Base-by-base conservation (phyloP, 2,329 filamentous ascomycete species). In the Amauroascus niger region DNA sequence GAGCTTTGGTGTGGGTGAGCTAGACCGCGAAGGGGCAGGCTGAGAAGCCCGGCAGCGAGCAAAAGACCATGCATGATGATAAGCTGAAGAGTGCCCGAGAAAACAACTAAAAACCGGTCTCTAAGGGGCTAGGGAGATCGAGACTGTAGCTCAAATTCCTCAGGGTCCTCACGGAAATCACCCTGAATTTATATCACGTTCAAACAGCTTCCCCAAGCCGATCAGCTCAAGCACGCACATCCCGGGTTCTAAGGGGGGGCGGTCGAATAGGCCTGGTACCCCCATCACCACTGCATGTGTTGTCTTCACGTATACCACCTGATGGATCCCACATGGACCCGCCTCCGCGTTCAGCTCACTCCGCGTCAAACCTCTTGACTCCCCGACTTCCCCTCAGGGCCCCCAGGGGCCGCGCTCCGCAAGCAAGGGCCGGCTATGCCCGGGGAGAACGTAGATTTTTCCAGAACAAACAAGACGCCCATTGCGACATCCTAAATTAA, bases 11-110 rank as follows among this genome's bases (percentile, higher is more conserved):
- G 41, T 47, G 55, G 55, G 14, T 52, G 55, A 16, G 30, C 55
- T 32, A 39, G 37, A 43, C 44, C 55, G 35, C 39, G 47, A 33
- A 57, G 41, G 18, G 55, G 52, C 47, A 57, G 50, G 40, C 44
- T 52, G 20, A 49, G 50, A 20, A 53, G 46, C 41, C 52, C 47
- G 32, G 50, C 54, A 18, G 55, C 52, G 32, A 57, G 52, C 43
- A 57, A 48, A 47, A 57, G 55, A 43, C 55, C 55, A 47, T 57
- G 55, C 55, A 57, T 57, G 48, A 43, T 57, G 47, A 47, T 30
- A 32, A 45, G 41, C 50, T 9, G 40, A 39, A 39, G 20, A 18
- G 41, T 44, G 44, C 49, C 39, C 49, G 20, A 43, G 30, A 51
- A 44, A 24, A 44, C n/a, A 51, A 43, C 26, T 16, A 35, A 37